Percentiles rank a stretch among this genome's conserved stretches.
phyloP scores from a whole-genome alignment of 2,329 filamentous ascomycete species.

The Aspergillus udagawae region DNA sequence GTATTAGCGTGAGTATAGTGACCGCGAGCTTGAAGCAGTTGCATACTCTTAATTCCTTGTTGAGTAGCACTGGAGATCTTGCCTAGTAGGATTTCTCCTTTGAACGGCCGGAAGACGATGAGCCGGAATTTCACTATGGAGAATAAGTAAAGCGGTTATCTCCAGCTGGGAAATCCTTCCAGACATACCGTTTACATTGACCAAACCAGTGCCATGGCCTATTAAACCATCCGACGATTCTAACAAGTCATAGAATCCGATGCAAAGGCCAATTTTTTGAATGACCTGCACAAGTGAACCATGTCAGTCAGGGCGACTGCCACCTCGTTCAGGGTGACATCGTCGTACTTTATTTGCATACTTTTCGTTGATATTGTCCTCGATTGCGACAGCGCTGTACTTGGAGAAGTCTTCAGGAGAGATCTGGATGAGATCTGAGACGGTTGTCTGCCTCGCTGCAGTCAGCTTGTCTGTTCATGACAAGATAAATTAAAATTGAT shows the following conservation, averaged over 20 bases:
- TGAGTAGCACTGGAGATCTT: conserved; percentile 72
- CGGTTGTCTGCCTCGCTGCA: conserved; percentile 64
- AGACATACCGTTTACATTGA: conserved; percentile 81
- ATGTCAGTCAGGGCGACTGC: not conserved
- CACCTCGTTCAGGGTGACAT: not conserved
- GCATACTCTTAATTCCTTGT: conserved; percentile 66
- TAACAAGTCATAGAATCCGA: conserved; percentile 87
- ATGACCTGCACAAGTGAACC: conserved; percentile 57
- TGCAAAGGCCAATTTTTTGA: conserved; percentile 88
- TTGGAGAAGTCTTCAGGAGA: conserved; percentile 83
- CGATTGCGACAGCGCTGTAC: conserved; percentile 73
- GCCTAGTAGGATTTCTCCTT: conserved; percentile 84
- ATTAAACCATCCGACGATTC: conserved; percentile 90
- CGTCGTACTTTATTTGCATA: conserved; percentile 78
- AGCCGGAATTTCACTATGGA: conserved; percentile 80
- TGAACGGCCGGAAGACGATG: conserved; percentile 92
- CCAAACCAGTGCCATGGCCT: conserved; percentile 83
- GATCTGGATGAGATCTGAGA: conserved; percentile 93
- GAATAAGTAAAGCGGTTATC: not conserved
- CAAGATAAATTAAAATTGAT: conserved; percentile 2
- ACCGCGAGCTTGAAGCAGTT: not conserved
- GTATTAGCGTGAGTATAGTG: conserved; percentile 9
- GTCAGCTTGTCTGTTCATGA: conserved; percentile 6
- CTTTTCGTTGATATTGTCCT: conserved; percentile 95
- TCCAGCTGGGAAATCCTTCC: not conserved